Conservation (phyloP, 2,329 filamentous ascomycete genomes). For the Cladosporium oxysporum region DNA sequence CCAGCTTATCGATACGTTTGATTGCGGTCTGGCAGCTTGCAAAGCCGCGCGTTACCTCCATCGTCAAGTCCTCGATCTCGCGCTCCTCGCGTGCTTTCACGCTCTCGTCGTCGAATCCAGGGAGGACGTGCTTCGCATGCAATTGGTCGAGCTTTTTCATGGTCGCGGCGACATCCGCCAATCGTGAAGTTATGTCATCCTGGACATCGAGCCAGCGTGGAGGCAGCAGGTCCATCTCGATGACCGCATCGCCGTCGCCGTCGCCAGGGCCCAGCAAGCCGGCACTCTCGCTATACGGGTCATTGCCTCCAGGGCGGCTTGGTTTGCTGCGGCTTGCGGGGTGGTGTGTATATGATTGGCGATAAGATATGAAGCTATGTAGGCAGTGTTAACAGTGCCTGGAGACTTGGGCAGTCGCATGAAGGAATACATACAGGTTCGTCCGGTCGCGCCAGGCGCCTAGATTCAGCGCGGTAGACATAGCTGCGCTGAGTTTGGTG, state of each 20-base stretch:
- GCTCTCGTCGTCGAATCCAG: conserved; percentile 94
- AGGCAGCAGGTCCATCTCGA: conserved; percentile 96
- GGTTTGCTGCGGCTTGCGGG: conserved; percentile 66
- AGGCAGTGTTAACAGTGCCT: conserved; percentile 19
- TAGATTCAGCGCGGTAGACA: conserved; percentile 27
- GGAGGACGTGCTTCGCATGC: conserved; percentile 95
- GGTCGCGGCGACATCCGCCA: conserved; percentile 78
- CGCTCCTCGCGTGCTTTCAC: conserved; percentile 82
- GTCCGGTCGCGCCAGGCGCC: conserved; percentile 93
- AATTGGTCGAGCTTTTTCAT: conserved; percentile 84
- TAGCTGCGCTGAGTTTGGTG: conserved; percentile 14
- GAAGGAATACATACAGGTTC: conserved; percentile 72
- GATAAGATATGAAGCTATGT: conserved; percentile 92
- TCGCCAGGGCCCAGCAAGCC: conserved; percentile 76
- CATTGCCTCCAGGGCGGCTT: conserved; percentile 44
- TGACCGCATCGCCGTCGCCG: conserved; percentile 89
- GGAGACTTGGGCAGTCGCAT: not conserved
- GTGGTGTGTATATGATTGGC: conserved; percentile 96
- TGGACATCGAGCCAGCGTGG: conserved; percentile 95
- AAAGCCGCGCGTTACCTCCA: conserved; percentile 85
- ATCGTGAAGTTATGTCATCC: conserved; percentile 84
- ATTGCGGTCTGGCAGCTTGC: conserved; percentile 89
- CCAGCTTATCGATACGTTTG: conserved; percentile 82
- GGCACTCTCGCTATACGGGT: conserved; percentile 61
- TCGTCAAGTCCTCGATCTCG: conserved; percentile 87